Base-by-base conservation (phyloP, 2,329 filamentous ascomycete genomes). In the Aureobasidium uvarum region DNA sequence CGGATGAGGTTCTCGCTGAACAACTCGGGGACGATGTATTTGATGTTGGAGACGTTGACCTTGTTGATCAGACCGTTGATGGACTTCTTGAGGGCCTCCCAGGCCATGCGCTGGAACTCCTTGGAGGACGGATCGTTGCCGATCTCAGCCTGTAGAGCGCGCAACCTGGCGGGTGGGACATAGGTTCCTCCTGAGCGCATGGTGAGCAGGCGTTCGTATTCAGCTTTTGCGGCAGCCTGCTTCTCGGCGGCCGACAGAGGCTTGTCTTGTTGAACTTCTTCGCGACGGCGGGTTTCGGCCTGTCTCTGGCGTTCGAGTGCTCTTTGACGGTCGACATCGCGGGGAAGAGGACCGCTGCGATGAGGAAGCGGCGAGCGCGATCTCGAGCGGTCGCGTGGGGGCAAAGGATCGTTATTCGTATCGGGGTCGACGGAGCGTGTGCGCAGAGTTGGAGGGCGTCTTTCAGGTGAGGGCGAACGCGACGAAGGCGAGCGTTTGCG, bases 31-130 rank as follows among this genome's bases (percentile, higher is more conserved):
- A 98, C 92, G 68, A 99, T 97, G 74, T 90, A 86, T 79, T 99
- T 98, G 84, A 99, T 98, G 77, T 99, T 99, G 39, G 90, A 91
- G 65, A 94, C 91, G 78, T 98, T 98, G 82, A 97, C 90, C 82
- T 99, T 99, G 84, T 99, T 99, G 84, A 99, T 96, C 70, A 99
- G 81, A 72, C 95, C 95, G 75, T 99, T 98, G 79, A 99, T 96
- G 56, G 91, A 95, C 82, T 99, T 99, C 81, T 99, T 99, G 74
- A 99, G 81, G 14, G 94, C 94, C 78, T 99, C 95, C 95, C 95
- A 99, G 10, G 93, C 92, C 91, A 99, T 96, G 72, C 95, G 91
- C 84, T 98, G 95, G 75, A 96, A 98, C 79, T 98, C 95, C 78
- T 96, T 96, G 78, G 89, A 96, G 64, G 85, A 88, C 82, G 96